phyloP scores from a whole-genome alignment of 768 basidiomycete genomes.

The Stropharia rugosoannulata region DNA sequence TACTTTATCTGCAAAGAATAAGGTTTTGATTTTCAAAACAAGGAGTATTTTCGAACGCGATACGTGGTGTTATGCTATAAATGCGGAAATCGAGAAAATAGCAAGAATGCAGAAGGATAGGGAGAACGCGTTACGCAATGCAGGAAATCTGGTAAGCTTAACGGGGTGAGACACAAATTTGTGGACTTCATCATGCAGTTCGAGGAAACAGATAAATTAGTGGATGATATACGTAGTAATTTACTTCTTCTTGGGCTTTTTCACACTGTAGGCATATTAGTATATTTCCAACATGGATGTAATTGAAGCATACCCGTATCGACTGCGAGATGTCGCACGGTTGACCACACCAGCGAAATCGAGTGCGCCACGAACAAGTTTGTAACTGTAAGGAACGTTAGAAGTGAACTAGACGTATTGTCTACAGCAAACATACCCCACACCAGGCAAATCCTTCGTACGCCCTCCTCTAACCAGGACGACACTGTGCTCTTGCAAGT shows the following conservation, averaged over 20 bases:
- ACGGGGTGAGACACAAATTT: slow-evolving; percentile 8
- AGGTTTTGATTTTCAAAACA: slow-evolving; percentile 65
- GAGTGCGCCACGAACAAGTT: slow-evolving; percentile 88
- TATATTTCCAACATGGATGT: neutral
- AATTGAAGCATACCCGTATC: slow-evolving; percentile 72
- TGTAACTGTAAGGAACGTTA: slow-evolving; percentile 62
- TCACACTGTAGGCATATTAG: slow-evolving; percentile 45
- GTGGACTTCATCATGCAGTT: neutral
- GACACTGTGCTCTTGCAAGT: slow-evolving; percentile 96
- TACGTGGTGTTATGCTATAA: slow-evolving; percentile 93
- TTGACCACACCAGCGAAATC: slow-evolving; percentile 92
- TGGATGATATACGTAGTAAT: slow-evolving; percentile 9
- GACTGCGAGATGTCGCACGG: slow-evolving; percentile 78
- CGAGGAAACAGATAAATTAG: slow-evolving; percentile 5
- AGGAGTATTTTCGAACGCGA: slow-evolving; percentile 88
- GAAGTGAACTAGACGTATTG: neutral
- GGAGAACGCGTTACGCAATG: slow-evolving; percentile 65
- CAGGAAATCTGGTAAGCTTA: slow-evolving; percentile 52
- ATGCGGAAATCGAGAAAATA: slow-evolving; percentile 84
- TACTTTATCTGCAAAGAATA: slow-evolving; percentile 54
- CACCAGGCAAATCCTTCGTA: slow-evolving; percentile 97
- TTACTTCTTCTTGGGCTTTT: slow-evolving; percentile 82
- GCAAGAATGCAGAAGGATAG: slow-evolving; percentile 59
- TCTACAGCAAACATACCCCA: slow-evolving; percentile 58
- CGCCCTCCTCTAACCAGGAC: slow-evolving; percentile 93